Conservation (phyloP, 1,284 basidiomycete species). For the Malassezia equina region DNA sequence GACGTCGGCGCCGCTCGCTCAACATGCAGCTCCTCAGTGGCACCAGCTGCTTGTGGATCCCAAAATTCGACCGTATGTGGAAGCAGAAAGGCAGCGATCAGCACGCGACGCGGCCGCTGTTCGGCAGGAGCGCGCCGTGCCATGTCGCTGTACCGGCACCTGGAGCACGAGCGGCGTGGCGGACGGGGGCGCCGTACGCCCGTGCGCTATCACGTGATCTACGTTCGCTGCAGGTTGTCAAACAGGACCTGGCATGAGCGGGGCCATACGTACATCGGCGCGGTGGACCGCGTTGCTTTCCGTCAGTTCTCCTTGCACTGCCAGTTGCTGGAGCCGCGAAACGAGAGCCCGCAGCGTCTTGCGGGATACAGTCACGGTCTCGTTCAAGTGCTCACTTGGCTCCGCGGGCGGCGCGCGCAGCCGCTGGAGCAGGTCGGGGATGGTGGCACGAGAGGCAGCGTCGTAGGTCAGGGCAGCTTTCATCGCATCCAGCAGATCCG, state of each 20-base stretch:
- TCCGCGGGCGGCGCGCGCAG: conserved; percentile 39
- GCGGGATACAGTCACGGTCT: conserved; percentile 26
- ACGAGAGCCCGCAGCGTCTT: conserved; percentile 28
- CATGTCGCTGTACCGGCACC: background rate
- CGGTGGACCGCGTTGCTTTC: conserved; percentile 32
- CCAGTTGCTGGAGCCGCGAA: conserved; percentile 23
- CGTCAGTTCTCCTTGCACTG: conserved; percentile 31
- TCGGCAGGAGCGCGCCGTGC: background rate
- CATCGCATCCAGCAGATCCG: conserved; percentile 63
- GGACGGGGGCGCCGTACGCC: background rate
- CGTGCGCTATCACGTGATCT: background rate
- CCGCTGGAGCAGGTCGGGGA: conserved; percentile 57
- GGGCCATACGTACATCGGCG: too few relatives aligned
- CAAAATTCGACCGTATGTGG: conserved; percentile 35
- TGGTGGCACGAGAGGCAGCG: conserved; percentile 68
- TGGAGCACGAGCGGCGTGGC: background rate
- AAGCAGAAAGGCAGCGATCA: conserved; percentile 41
- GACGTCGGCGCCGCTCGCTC: conserved; percentile 18
- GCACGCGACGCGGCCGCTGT: conserved; percentile 22
- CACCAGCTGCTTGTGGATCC: conserved; percentile 19
- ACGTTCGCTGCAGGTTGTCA: background rate
- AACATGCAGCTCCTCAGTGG: background rate
- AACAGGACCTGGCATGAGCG: too few relatives aligned
- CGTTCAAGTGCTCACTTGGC: conserved; percentile 9
- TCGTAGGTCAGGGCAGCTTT: conserved; percentile 63